phyloP scores from a whole-genome alignment of 1,139 yeast species.

The Pichia sp. region DNA sequence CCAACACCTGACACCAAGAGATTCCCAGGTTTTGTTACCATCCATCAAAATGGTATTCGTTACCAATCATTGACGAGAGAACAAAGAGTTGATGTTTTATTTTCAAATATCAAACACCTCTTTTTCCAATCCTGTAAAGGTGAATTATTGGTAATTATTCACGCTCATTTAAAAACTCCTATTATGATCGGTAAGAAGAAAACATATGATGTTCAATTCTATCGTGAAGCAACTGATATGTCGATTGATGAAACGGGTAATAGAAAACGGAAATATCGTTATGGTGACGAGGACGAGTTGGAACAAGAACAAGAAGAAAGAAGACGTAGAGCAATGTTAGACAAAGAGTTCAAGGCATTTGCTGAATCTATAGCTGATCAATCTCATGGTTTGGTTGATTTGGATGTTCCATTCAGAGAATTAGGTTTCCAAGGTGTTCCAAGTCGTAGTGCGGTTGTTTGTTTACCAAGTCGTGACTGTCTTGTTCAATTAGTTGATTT shows the following conservation, averaged over 20 bases:
- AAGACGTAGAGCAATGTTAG: conserved; percentile 80
- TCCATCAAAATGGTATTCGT: conserved; percentile 93
- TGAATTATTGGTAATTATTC: conserved; percentile 87
- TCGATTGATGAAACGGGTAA: conserved; percentile 98
- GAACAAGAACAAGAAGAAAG: conserved; percentile 99
- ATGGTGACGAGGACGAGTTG: conserved; percentile 97
- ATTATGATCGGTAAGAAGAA: conserved; percentile 94
- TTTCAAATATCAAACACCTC: conserved; percentile 84
- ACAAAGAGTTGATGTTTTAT: conserved; percentile 80
- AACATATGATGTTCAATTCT: conserved; percentile 91
- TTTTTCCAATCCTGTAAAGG: conserved; percentile 96
- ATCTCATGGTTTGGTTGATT: conserved; percentile 69
- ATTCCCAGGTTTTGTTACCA: conserved; percentile 82
- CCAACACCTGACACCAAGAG: conserved; percentile 97
- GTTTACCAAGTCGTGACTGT: conserved; percentile 98
- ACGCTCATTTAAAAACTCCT: conserved; percentile 87
- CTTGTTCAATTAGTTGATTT: conserved; percentile 90
- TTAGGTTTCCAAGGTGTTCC: conserved; percentile 98
- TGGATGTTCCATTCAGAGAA: conserved; percentile 93
- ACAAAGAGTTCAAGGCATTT: conserved; percentile 84
- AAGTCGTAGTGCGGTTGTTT: conserved; percentile 83
- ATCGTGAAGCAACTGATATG: conserved; percentile 94
- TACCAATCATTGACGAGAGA: conserved; percentile 84
- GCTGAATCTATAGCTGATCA: conserved; percentile 90
- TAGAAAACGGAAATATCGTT: conserved; percentile 76